These are phyloP conservation scores for Linnemannia elongata DNA, from an alignment of 192 early-diverging fungal species.

Conservation along the genomic window DNA sequence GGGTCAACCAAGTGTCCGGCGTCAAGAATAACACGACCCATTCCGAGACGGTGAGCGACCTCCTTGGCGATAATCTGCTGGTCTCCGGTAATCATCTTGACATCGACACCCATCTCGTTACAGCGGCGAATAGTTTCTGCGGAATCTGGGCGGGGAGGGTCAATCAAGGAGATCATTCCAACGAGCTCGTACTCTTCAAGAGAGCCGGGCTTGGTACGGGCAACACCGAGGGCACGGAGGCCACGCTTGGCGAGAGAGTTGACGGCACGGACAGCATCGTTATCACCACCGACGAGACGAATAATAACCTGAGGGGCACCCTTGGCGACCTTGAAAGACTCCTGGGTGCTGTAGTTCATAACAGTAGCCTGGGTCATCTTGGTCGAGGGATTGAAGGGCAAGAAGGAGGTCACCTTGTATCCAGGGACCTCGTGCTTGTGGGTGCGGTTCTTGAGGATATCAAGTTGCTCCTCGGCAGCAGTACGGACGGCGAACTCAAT, in stretches of 20 bases:
- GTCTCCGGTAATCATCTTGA: constrained; percentile 99
- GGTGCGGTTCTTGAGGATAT: constrained; percentile 70
- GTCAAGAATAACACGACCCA: constrained; percentile 92
- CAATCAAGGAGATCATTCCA: constrained; percentile 92
- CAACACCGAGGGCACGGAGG: constrained; percentile 91
- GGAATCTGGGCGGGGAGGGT: constrained; percentile 92
- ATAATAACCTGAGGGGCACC: constrained; percentile 95
- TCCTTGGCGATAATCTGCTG: constrained; percentile 96
- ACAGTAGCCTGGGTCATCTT: constrained; percentile 95
- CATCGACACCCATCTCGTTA: constrained; percentile 87
- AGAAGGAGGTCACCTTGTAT: constrained; percentile 91
- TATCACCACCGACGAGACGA: constrained; percentile 81
- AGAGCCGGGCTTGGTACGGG: constrained; percentile 77
- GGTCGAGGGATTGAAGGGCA: constrained; percentile 93
- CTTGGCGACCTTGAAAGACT: constrained; percentile 90
- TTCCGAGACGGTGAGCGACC: constrained; percentile 91
- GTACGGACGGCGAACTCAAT: constrained; percentile 91
- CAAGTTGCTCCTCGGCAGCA: constrained; percentile 83
- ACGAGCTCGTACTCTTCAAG: constrained; percentile 82
- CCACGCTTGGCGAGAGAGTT: constrained; percentile 86
- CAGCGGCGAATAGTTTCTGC: constrained; percentile 88
- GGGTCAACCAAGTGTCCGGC: constrained; percentile 87
- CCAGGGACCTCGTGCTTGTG: constrained; percentile 79
- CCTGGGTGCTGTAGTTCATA: constrained; percentile 80
- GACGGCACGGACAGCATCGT: constrained; percentile 85